phyloP scores from a whole-genome alignment of 495 filamentous ascomycete species.

The Xylaria longipes region DNA sequence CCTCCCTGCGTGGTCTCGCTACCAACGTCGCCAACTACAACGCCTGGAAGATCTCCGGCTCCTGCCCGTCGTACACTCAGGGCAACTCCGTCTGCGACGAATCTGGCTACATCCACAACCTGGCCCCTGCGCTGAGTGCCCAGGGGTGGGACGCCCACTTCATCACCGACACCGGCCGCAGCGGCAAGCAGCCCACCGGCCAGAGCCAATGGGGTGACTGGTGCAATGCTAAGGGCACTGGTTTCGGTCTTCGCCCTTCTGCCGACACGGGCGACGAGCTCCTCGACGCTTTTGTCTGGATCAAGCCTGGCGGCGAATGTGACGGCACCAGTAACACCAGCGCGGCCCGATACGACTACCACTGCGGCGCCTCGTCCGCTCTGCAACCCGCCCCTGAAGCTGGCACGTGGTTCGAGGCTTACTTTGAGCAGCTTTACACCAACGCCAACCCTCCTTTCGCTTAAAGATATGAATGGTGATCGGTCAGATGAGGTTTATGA shows the following conservation, averaged over 20 bases:
- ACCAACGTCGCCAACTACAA: constrained; percentile 85
- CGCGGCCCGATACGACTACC: constrained; percentile 64
- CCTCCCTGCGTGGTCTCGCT: constrained; percentile 68
- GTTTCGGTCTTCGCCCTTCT: constrained; percentile 70
- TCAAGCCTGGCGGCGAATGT: constrained; percentile 79
- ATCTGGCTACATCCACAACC: constrained; percentile 66
- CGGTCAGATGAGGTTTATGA: not conserved
- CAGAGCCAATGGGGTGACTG: constrained; percentile 75
- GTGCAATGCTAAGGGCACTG: constrained; percentile 74
- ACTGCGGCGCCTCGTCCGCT: constrained; percentile 62
- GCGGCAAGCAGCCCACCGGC: constrained; percentile 57
- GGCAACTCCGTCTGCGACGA: constrained; percentile 64
- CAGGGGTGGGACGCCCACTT: constrained; percentile 70
- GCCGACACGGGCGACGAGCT: constrained; percentile 65
- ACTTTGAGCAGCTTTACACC: constrained; percentile 67
- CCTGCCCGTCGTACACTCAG: constrained; percentile 63
- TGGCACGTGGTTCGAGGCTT: constrained; percentile 74
- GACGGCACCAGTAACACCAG: constrained; percentile 68
- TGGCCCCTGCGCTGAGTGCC: constrained; percentile 63
- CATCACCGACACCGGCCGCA: constrained; percentile 57
- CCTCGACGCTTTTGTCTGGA: constrained; percentile 77
- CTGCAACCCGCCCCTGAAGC: constrained; percentile 68
- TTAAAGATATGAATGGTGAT: constrained; percentile 12
- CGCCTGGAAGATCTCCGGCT: constrained; percentile 52
- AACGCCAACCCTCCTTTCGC: constrained; percentile 63